Conservation (phyloP, 257 asterid species). For the Solanum gracilifrons region DNA sequence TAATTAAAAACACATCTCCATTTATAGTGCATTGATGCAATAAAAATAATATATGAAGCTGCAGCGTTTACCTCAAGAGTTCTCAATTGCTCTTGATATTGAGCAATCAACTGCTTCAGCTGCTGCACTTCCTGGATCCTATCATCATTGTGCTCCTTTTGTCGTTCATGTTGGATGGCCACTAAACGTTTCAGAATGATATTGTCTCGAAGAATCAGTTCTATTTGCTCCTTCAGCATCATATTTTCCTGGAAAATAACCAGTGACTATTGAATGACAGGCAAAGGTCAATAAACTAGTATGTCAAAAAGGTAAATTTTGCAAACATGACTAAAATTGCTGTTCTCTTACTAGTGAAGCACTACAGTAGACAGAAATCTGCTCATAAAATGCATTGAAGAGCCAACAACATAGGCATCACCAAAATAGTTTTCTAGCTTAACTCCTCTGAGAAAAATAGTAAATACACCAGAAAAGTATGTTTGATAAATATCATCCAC, state of each 20-base stretch:
- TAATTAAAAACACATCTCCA: neutral
- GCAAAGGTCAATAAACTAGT: neutral
- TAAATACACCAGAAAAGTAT: neutral
- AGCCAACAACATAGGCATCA: neutral
- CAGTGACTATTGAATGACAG: neutral
- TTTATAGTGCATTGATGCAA: neutral
- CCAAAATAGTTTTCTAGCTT: neutral
- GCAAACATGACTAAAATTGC: neutral
- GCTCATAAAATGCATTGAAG: neutral
- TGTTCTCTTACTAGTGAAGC: neutral
- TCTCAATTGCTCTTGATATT: conserved; percentile 58
- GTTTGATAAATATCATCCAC: neutral
- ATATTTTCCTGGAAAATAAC: conserved; percentile 41
- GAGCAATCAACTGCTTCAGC: conserved; percentile 56
- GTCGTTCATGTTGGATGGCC: conserved; percentile 71
- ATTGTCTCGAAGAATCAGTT: conserved; percentile 41
- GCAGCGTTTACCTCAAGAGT: conserved; percentile 51
- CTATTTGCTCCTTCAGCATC: conserved; percentile 64
- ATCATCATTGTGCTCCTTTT: conserved; percentile 61
- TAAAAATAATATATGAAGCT: neutral
- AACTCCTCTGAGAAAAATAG: neutral
- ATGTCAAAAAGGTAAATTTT: neutral
- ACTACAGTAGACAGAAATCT: neutral
- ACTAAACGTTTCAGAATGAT: conserved; percentile 72
- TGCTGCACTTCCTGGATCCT: conserved; percentile 55